Conservation (phyloP, 805 yeast species). For the Wickerhamiella allomyrinae region DNA sequence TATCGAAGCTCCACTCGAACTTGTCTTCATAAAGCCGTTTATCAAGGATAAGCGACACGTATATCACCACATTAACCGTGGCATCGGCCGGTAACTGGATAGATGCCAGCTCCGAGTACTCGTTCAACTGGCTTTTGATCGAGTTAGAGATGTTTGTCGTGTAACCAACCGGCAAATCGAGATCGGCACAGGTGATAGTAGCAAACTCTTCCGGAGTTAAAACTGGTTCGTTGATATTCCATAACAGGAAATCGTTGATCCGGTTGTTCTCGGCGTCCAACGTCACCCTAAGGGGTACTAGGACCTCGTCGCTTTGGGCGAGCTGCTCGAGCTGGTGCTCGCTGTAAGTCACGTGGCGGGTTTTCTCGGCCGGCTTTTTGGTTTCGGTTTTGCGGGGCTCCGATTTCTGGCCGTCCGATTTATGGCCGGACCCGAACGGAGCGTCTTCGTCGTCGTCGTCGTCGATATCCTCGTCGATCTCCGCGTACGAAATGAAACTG, state of each 20-base stretch:
- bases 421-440: constrained; percentile 15
- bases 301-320: constrained; percentile 29
- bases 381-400: constrained; percentile 15
- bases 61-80: constrained; percentile 61
- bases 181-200: constrained; percentile 59
- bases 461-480: constrained; percentile 52
- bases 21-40: constrained; percentile 78
- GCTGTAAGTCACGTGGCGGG: constrained; percentile 26
- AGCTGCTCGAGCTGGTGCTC: constrained; percentile 27
- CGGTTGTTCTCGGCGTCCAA: constrained; percentile 41
- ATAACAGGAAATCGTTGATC: constrained; percentile 54
- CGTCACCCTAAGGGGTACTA: constrained; percentile 54
- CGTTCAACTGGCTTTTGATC: constrained; percentile 69
- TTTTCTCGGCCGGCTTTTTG: constrained; percentile 29
- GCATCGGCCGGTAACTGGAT: constrained; percentile 54
- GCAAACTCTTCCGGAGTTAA: constrained; percentile 67
- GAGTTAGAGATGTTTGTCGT: constrained; percentile 54
- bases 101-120: constrained; percentile 46
- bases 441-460: constrained; percentile 29
- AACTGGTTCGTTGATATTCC: constrained; percentile 54
- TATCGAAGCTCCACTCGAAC: constrained; percentile 78
- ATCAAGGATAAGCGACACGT: constrained; percentile 68
- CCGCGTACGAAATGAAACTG: constrained; percentile 61
- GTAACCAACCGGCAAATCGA: constrained; percentile 55
- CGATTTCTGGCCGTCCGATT: constrained; percentile 1